Percentiles rank a stretch among this genome's conserved stretches.
Evolutionary conservation across 2,329 filamentous ascomycete genomes (phyloP).

Genomic region (Chaetomium sp.): DNA sequence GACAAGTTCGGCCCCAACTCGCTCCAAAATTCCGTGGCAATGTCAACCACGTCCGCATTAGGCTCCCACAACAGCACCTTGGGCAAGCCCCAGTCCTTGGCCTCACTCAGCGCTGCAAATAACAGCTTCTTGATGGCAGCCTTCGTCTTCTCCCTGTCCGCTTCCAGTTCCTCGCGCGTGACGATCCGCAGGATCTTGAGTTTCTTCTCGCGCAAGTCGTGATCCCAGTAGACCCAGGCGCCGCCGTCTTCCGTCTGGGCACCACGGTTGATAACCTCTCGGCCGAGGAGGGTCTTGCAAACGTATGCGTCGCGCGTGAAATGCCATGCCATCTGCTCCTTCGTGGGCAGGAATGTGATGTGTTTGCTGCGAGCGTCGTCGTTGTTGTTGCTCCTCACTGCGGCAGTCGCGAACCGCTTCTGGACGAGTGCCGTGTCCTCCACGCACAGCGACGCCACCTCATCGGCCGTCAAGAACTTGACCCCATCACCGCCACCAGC

Average conservation of each 20-base stretch:
- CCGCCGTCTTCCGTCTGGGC: constrained; percentile 25
- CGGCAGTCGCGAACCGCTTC: constrained; percentile 21
- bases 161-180: constrained; percentile 16
- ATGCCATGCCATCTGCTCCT: constrained; percentile 29
- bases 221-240: constrained; percentile 32
- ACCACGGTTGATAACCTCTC: constrained; percentile 18
- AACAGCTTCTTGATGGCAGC: constrained; percentile 24
- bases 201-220: constrained; percentile 30
- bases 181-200: constrained; percentile 27
- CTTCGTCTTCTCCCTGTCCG: constrained; percentile 15
- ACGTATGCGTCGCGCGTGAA: constrained; percentile 27
- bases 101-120: constrained; percentile 29
- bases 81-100: constrained; percentile 26
- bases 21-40: constrained; percentile 25
- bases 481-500: too few species aligned
- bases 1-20: constrained; percentile 32
- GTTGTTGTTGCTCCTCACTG: background rate
- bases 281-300: constrained; percentile 19
- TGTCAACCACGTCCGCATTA: constrained; percentile 21
- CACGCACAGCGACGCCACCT: constrained; percentile 23
- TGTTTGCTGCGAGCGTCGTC: constrained; percentile 18
- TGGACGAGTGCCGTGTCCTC: constrained; percentile 24
- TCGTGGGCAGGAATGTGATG: constrained; percentile 29
- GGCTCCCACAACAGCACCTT: constrained; percentile 35
- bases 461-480: constrained; percentile 19